phyloP scores from a whole-genome alignment of 2,329 filamentous ascomycete species.

The Alternaria incomplexa region DNA sequence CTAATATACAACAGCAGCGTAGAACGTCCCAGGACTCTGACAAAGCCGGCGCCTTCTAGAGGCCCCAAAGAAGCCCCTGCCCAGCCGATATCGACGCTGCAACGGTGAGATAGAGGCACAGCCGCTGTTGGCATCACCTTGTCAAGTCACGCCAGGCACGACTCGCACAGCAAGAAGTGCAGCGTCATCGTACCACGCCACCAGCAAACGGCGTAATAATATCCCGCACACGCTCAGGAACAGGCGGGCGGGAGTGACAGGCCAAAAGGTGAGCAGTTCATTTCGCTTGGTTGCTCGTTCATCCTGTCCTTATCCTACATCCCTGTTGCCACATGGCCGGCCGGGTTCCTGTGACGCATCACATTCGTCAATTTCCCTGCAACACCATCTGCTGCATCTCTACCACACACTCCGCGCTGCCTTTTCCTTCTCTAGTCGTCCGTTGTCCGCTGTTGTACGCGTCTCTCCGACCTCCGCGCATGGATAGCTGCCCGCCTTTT shows the following conservation, averaged over 20 bases:
- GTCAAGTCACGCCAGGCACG: neutral
- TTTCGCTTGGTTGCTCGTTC: conserved; percentile 37
- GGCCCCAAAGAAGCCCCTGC: conserved; percentile 22
- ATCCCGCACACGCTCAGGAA: conserved; percentile 10
- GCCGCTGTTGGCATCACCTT: conserved; percentile 7
- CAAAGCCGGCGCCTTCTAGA: conserved; percentile 21
- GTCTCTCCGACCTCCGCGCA: conserved; percentile 11
- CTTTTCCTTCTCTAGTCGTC: conserved; percentile 1
- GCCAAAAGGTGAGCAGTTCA: conserved; percentile 40
- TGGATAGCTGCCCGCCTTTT: conserved; percentile 16
- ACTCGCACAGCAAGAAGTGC: neutral
- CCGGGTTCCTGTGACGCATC: conserved; percentile 31
- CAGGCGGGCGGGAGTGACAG: conserved; percentile 26
- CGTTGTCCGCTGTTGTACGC: conserved; percentile 5
- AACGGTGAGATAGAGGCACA: conserved; percentile 1
- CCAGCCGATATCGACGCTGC: conserved; percentile 10
- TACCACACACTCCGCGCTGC: conserved; percentile 10
- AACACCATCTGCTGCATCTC: conserved; percentile 37
- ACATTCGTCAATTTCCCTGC: conserved; percentile 38
- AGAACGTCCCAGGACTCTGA: conserved; percentile 14
- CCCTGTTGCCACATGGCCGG: conserved; percentile 44
- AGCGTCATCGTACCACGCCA: conserved; percentile 12
- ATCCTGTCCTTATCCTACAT: conserved; percentile 21
- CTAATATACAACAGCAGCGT: conserved; percentile 38
- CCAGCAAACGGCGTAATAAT: neutral